A percentile compares a stretch with the other conserved stretches of the same genome.
These are phyloP conservation scores for Asclepias syriaca DNA, from an alignment of 257 asterid genomes.

Conservation along the genomic window DNA sequence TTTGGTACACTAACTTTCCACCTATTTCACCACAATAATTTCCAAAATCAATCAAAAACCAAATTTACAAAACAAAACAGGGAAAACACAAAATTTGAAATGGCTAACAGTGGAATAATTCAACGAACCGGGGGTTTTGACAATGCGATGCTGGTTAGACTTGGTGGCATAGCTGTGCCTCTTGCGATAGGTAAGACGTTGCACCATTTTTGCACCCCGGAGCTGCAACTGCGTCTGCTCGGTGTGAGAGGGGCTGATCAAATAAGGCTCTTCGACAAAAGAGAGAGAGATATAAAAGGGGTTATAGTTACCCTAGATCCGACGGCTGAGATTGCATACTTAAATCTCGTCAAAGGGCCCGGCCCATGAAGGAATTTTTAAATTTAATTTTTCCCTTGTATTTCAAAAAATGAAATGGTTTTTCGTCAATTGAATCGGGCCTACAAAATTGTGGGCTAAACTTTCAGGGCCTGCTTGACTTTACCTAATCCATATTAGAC, in stretches of 20 bases:
- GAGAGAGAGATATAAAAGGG: constrained; percentile 10
- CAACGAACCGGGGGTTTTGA: constrained; percentile 70
- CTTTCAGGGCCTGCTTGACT: too few relatives aligned
- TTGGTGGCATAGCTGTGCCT: constrained; percentile 91
- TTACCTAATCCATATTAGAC: too few relatives aligned
- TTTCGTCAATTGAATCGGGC: too few relatives aligned
- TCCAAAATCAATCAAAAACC: background rate
- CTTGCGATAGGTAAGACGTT: constrained; percentile 59
- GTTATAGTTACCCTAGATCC: constrained; percentile 32
- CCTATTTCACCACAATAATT: constrained; percentile 29
- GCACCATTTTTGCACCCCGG: constrained; percentile 54
- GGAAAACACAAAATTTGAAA: background rate
- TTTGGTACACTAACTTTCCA: constrained; percentile 73
- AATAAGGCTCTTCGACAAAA: constrained; percentile 2
- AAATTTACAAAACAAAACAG: constrained; percentile 1
- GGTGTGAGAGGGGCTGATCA: constrained; percentile 19
- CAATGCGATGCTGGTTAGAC: constrained; percentile 74
- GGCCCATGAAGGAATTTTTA: background rate
- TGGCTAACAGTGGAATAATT: background rate
- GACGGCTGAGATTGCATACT: constrained; percentile 23
- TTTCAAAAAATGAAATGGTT: too few relatives aligned
- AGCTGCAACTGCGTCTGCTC: background rate
- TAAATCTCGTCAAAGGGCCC: too few relatives aligned
- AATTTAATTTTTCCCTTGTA: too few relatives aligned
- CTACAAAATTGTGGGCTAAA: too few relatives aligned